These are phyloP conservation scores for Cytospora chrysosperma DNA, from an alignment of 2,329 filamentous ascomycete genomes.

Conservation along the genomic window DNA sequence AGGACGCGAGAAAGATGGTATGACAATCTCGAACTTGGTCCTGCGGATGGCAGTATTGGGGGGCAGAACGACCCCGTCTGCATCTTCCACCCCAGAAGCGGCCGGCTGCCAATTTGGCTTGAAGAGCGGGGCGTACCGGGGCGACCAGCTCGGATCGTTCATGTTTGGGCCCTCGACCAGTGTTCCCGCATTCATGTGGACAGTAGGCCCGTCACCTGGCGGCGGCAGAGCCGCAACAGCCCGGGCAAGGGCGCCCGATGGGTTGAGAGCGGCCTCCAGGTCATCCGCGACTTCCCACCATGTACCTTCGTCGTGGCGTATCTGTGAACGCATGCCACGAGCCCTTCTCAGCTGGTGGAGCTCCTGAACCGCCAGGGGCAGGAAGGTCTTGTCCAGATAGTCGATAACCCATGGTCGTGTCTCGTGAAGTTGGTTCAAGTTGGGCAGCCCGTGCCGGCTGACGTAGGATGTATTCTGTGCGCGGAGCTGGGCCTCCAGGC, in stretches of 20 bases:
- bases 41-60: neutral
- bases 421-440: neutral
- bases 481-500: slow-evolving; percentile 1
- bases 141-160: slow-evolving; percentile 2
- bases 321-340: slow-evolving; percentile 4
- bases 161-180: slow-evolving; percentile 1
- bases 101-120: neutral
- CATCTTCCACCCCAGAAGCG: neutral
- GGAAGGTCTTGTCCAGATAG: neutral
- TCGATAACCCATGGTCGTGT: neutral
- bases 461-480: neutral
- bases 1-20: neutral
- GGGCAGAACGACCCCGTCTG: neutral
- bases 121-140: neutral
- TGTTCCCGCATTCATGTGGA: neutral
- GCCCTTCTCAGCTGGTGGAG: slow-evolving; percentile 4
- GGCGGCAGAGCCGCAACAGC: slow-evolving; percentile 3
- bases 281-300: slow-evolving; percentile 18
- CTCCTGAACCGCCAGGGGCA: neutral
- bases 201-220: neutral
- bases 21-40: neutral
- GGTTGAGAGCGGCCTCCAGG: slow-evolving; percentile 9
- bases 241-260: neutral
- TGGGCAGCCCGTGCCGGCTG: slow-evolving; percentile 1
- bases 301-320: slow-evolving; percentile 5